A percentile compares a stretch with the other conserved stretches of the same genome.
Conservation (phyloP, 2,329 filamentous ascomycete genomes). For the Trichoderma sp. region DNA sequence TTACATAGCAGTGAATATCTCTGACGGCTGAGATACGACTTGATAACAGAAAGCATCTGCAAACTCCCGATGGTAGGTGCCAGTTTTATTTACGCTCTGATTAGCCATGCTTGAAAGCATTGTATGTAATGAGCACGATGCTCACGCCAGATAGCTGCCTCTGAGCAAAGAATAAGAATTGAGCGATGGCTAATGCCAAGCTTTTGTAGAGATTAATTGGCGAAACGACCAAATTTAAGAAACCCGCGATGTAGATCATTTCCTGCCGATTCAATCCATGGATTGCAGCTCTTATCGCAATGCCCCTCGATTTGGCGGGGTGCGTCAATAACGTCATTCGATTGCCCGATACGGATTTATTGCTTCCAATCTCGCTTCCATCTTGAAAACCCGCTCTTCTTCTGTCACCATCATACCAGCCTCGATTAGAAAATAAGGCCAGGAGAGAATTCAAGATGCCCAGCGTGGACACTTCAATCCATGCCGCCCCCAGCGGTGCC, state of each 20-base stretch:
- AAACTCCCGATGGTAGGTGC: neutral
- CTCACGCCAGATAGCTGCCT: neutral
- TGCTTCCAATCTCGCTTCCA: neutral
- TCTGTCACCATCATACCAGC: too few relatives aligned
- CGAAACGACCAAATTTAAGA: neutral
- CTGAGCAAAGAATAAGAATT: neutral
- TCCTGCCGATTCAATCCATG: neutral
- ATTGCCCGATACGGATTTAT: neutral
- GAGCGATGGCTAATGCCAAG: neutral
- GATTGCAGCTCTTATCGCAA: neutral
- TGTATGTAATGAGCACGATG: neutral
- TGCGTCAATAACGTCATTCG: constrained; percentile 15
- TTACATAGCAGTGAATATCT: neutral
- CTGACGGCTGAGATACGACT: neutral
- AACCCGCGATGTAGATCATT: neutral
- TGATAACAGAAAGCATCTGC: neutral
- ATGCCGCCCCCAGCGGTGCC: constrained; percentile 51
- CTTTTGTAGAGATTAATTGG: neutral
- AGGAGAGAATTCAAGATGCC: constrained; percentile 41
- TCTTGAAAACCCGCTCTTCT: too few relatives aligned
- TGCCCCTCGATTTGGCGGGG: constrained; percentile 4
- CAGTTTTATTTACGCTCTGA: neutral
- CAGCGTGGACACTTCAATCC: constrained; percentile 54
- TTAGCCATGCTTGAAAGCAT: neutral
- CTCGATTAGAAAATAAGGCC: neutral